Conservation (phyloP, 2,329 filamentous ascomycete genomes). For the Fusarium sp. region DNA sequence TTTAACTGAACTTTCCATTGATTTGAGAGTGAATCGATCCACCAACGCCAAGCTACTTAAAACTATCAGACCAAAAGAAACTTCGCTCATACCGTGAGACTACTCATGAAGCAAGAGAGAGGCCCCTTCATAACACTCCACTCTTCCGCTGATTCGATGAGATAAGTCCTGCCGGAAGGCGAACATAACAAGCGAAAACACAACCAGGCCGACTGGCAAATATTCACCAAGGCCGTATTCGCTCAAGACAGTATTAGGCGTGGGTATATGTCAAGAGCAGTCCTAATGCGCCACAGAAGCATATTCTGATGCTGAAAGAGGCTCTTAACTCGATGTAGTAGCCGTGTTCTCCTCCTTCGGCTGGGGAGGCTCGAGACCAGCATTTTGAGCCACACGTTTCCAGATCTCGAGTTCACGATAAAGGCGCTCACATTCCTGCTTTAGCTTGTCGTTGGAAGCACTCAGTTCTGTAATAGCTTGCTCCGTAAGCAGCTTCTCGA, state of each 20-base stretch:
- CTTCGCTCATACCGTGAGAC: constrained; percentile 20
- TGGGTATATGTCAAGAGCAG: constrained; percentile 43
- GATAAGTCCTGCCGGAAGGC: constrained; percentile 8
- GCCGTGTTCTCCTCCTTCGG: constrained; percentile 52
- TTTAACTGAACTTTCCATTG: constrained; percentile 17
- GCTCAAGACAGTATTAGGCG: constrained; percentile 25
- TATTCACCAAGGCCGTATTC: background rate
- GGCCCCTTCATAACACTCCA: background rate
- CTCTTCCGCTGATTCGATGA: constrained; percentile 12
- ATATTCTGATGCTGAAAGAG: constrained; percentile 28
- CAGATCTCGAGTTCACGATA: constrained; percentile 83
- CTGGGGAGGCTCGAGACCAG: constrained; percentile 62
- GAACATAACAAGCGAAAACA: constrained; percentile 21
- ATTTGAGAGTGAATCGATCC: constrained; percentile 39
- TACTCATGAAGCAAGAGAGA: constrained; percentile 30
- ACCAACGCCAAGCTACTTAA: constrained; percentile 47
- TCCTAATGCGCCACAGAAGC: constrained; percentile 3
- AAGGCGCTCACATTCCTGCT: constrained; percentile 80
- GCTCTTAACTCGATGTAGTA: constrained; percentile 47
- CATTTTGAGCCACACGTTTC: constrained; percentile 75
- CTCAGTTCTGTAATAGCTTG: constrained; percentile 90
- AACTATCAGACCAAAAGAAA: constrained; percentile 33
- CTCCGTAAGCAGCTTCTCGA: constrained; percentile 90
- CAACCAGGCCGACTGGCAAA: constrained; percentile 18
- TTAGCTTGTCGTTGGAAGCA: constrained; percentile 86